A percentile compares a stretch with the other conserved stretches of the same genome.
These are phyloP conservation scores for Citeromyces nyonsensis DNA, from an alignment of 805 yeast genomes.

Conservation along the genomic window DNA sequence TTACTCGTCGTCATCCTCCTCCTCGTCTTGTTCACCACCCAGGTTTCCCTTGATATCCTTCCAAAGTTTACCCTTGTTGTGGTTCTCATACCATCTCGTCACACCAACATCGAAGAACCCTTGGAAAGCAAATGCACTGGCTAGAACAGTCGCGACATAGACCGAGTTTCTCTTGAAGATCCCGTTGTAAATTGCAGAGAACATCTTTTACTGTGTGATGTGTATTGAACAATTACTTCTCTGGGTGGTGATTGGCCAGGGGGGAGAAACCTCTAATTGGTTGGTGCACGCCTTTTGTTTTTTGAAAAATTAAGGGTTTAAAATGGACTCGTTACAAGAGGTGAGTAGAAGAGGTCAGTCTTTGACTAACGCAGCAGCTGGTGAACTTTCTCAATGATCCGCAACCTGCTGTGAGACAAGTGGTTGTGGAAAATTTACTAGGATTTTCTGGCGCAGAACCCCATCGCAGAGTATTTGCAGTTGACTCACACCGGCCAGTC, in stretches of 20 bases:
- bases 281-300: no score
- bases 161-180: slow-evolving; percentile 84
- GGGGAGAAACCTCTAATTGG: no score
- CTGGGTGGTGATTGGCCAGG: no score
- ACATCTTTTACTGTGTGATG: slow-evolving; percentile 1
- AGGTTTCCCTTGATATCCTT: slow-evolving; percentile 52
- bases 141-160: slow-evolving; percentile 71
- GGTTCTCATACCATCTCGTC: slow-evolving; percentile 58
- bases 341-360: neutral
- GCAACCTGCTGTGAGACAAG: slow-evolving; percentile 63
- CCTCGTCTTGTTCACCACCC: slow-evolving; percentile 40
- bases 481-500: slow-evolving; percentile 57
- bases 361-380: slow-evolving; percentile 18
- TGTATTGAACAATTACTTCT: no score
- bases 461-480: slow-evolving; percentile 47
- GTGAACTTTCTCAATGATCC: slow-evolving; percentile 74
- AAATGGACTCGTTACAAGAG: slow-evolving; percentile 11
- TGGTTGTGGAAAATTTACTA: slow-evolving; percentile 74
- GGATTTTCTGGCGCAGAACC: slow-evolving; percentile 67
- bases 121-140: slow-evolving; percentile 78
- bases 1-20: slow-evolving; percentile 42
- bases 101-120: slow-evolving; percentile 54
- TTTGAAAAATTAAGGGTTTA: no score
- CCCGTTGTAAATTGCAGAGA: slow-evolving; percentile 41
- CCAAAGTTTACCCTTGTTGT: slow-evolving; percentile 82